Base-by-base conservation (phyloP, 805 yeast species). In the Wickerhamomyces canadensis region DNA sequence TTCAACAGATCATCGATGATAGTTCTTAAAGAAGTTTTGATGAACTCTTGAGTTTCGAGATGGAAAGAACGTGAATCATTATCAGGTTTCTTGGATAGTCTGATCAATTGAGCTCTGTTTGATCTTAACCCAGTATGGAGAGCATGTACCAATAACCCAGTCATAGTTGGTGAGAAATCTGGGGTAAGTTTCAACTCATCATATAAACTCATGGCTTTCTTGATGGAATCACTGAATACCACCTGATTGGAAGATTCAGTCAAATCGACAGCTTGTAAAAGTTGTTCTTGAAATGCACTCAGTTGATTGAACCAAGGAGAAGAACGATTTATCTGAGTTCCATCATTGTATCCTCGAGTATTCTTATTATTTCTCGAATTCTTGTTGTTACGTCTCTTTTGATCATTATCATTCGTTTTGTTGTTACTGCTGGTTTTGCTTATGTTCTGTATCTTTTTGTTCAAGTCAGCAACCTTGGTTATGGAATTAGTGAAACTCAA, bases 21-120 rank as follows among this genome's bases (percentile, higher is more conserved):
- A 45, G 70, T 72, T 54, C 77, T 65, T 31, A 76, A 55, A 3
- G 80, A 72, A 36, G 64, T 60, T 38, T 74, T 67, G 26, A 76
- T 59, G 42, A 68, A 65, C 33, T 63, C 62, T 40, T 72, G 74
- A 63, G 73, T 72, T 46, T 74, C 75, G 35, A 67, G 70, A 42
- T 66, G 70, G 55, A 74, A 73, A 11, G 79, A 75, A 41, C 72
- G 73, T 19, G 76, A 70, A 42, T 76, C 82, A 47, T 74, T 72
- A 52, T 76, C 82, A 12, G 79, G 73, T 47, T 76, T 76, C 54
- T 74, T 74, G 41, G 73, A 67, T 57, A 76, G 61, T 49, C 75
- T 70, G 6, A 78, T 67, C 36, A 74, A 57, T 49, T 75, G 78
- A 27, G 67, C 58, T 53, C 80, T 67, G 49, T 74, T 75, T 19